Evolutionary conservation across 768 basidiomycete species (phyloP).

Genomic region (Lactarius deliciosus): DNA sequence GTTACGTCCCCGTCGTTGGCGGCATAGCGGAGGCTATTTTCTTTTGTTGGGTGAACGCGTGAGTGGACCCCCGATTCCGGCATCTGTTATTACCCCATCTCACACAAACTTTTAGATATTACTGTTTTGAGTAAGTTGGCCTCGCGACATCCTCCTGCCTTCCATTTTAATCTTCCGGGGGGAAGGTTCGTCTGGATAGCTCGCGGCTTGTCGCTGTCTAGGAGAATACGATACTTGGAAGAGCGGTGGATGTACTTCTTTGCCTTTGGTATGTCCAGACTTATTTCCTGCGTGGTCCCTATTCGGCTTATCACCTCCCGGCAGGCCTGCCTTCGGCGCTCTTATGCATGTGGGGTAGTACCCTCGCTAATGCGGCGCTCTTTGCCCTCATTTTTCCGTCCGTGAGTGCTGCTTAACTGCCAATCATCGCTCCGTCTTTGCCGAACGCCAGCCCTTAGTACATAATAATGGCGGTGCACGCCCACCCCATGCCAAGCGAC

Average conservation of each 20-base stretch:
- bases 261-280: constrained; percentile 60
- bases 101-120: constrained; percentile 54
- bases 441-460: constrained; percentile 47
- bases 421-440: neutral
- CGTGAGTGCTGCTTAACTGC: constrained; percentile 44
- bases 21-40: constrained; percentile 62
- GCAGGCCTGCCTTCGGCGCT: constrained; percentile 69
- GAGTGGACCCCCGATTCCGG: constrained; percentile 40
- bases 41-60: constrained; percentile 87
- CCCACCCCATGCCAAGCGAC: constrained; percentile 69
- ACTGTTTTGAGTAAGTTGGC: constrained; percentile 77
- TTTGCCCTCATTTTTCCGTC: constrained; percentile 82
- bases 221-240: constrained; percentile 72
- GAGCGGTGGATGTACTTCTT: constrained; percentile 90
- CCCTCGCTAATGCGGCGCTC: constrained; percentile 75
- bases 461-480: constrained; percentile 81
- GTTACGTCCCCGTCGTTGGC: constrained; percentile 65
- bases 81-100: neutral
- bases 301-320: constrained; percentile 8
- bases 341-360: constrained; percentile 70
- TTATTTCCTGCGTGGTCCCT: constrained; percentile 14
- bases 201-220: constrained; percentile 65
- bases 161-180: constrained; percentile 11
- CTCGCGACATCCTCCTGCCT: neutral
- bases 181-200: constrained; percentile 76